Evolutionary conservation across 1,284 basidiomycete species (phyloP).

Genomic region (Cutaneotrichosporon cyanovorans): DNA sequence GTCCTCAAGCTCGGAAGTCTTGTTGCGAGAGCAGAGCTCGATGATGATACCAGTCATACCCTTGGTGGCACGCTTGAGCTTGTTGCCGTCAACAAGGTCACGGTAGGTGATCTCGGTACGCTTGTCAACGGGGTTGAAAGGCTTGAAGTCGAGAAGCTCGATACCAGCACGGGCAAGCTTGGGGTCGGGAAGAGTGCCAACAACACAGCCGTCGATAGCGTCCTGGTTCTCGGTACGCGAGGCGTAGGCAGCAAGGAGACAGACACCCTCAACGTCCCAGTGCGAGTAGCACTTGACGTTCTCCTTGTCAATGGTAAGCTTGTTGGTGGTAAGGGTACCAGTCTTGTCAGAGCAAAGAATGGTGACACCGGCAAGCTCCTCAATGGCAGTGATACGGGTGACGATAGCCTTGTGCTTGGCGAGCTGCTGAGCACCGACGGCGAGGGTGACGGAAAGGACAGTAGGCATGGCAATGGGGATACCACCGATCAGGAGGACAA

Average conservation of each 20-base stretch:
- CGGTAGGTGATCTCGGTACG: slow-evolving; percentile 97
- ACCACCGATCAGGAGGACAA: slow-evolving; percentile 95
- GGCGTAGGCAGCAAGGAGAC: slow-evolving; percentile 87
- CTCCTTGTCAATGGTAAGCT: slow-evolving; percentile 91
- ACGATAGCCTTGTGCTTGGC: slow-evolving; percentile 98
- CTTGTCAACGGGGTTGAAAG: slow-evolving; percentile 99
- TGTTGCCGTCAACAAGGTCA: slow-evolving; percentile 76
- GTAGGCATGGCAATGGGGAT: slow-evolving; percentile 99
- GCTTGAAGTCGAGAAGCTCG: slow-evolving; percentile 96
- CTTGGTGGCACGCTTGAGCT: slow-evolving; percentile 97
- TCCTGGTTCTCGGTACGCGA: slow-evolving; percentile 99
- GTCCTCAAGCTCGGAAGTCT: slow-evolving; percentile 84
- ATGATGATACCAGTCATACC: slow-evolving; percentile 98
- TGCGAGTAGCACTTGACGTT: slow-evolving; percentile 87
- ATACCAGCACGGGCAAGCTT: slow-evolving; percentile 77
- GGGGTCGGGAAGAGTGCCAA: slow-evolving; percentile 68
- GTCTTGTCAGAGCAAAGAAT: slow-evolving; percentile 98
- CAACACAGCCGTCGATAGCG: slow-evolving; percentile 85
- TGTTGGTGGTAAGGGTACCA: slow-evolving; percentile 95
- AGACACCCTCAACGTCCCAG: slow-evolving; percentile 81
- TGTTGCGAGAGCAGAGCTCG: slow-evolving; percentile 92
- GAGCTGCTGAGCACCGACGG: slow-evolving; percentile 94
- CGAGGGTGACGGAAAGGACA: slow-evolving; percentile 90
- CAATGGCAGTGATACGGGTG: slow-evolving; percentile 95
- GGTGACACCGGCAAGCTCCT: slow-evolving; percentile 92